Evolutionary conservation across 164 flowering plant genomes (phyloP).

Genomic region (Vitis labrusca): DNA sequence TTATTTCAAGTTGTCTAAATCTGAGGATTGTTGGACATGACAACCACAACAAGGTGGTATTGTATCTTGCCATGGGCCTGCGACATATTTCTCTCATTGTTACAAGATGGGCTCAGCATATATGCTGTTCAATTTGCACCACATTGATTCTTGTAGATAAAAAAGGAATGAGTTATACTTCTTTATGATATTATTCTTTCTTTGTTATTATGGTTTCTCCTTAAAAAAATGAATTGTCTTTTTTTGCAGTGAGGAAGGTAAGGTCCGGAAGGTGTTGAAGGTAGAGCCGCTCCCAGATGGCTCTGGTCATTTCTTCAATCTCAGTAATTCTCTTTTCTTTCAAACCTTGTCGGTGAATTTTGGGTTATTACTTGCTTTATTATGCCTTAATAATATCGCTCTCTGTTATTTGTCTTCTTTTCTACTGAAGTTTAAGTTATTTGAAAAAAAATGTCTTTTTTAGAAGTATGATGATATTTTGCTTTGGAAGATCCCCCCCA

Average conservation of each 20-base stretch:
- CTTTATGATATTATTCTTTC: neutral
- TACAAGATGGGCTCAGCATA: neutral
- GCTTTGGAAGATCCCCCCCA: too few species aligned
- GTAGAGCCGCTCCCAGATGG: constrained; percentile 97
- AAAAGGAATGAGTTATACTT: neutral
- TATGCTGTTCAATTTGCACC: neutral
- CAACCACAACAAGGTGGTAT: neutral
- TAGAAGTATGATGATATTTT: too few species aligned
- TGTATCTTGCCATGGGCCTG: neutral
- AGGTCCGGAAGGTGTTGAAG: constrained; percentile 86
- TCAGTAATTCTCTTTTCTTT: constrained; percentile 53
- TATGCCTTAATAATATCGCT: neutral
- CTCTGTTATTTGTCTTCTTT: neutral
- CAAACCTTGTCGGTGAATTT: constrained; percentile 1
- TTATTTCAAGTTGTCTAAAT: too few species aligned
- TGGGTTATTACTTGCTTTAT: neutral
- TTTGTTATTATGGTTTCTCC: neutral
- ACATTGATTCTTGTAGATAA: neutral
- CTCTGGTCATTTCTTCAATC: constrained; percentile 91
- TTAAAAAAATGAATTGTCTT: neutral
- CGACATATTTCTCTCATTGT: neutral
- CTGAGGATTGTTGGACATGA: too few species aligned
- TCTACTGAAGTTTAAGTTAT: too few species aligned
- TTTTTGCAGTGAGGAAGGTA: constrained; percentile 85
- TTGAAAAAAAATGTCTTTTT: too few species aligned